Evolutionary conservation across 2,329 filamentous ascomycete genomes (phyloP), one percentile per base, ranked within the genome.

Genomic region (Pseudogymnoascus sp.): DNA sequence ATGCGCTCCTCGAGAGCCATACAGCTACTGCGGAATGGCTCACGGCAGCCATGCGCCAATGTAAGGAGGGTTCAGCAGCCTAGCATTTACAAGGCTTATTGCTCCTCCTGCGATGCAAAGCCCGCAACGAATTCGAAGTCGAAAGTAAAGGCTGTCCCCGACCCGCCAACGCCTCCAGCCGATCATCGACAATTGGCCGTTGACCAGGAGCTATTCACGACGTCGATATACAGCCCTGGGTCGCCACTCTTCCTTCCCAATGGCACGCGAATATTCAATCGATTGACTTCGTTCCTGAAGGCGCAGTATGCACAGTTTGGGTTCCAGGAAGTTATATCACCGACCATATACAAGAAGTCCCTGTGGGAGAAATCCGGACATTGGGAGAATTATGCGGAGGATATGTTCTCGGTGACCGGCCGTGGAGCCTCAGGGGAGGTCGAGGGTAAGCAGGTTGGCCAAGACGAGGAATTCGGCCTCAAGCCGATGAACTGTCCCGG

Each of bases 401-500:
- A 96, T 71, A 96, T 96, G 92, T 96, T 92, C 74, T 87, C 88
- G 61, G 91, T 96, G 29, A 85, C 78, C 9, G 83, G 84, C 10
- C 65, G 70, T 33, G 69, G 69, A 13, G 68, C 70, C 6, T 63
- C 62, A 3, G 68, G 67, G 8, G 65, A 69, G 42, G 68, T 63
- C 55, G 70, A 76, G 35, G 74, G 75, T 5, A 73, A 73, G 2
- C 79, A 83, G 64, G 65, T 73, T 6, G 80, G 78, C 18, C 83
- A 86, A 65, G 81, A 84, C 64, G 85, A 87, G 66, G 87, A 89
- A 65, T 95, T 90, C 74, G 90, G 89, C 15, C 77, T 96, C 67
- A 96, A 96, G 74, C 91, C 91, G 12, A 96, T 96, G 91, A 96
- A 96, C 72, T 96, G 91, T 72, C 91, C 91, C 0, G 91, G 90